Base-by-base conservation (phyloP, 176 grass and related monocot genomes). In the Ensete glaucum region DNA sequence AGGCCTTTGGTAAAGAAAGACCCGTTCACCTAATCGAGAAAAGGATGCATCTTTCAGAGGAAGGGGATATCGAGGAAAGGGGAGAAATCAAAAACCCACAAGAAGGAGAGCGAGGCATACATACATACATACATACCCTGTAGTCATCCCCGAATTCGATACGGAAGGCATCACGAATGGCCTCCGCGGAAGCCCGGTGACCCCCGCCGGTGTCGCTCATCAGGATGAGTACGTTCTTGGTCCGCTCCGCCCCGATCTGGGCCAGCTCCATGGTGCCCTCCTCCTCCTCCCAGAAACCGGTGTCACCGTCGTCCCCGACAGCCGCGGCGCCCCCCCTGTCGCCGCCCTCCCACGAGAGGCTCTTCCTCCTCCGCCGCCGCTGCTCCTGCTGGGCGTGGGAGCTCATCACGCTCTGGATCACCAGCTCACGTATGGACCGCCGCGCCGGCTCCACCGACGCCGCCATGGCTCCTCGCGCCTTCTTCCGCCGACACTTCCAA, bases 181-280 rank as follows among this genome's bases (percentile, higher is more conserved):
- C 94, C 83, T 97, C 94, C 4, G 94, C 94, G 52, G 94, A 97
- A 1, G 94, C 90, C 54, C 94, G 94, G 82, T 97, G 94, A 0
- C 94, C 94, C 0, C 94, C 94, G 0, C 94, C 88, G 65, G 90
- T 97, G 73, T 97, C 94, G 85, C 90, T 97, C 94, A 97, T 97
- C 67, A 97, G 86, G 81, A 93, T 93, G 83, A 97, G 77, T 19
- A 97, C 90, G 85, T 97, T 97, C 74, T 93, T 97, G 17, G 94
- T 83, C 67, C 87, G 83, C 72, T 93, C 92, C 49, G 94, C 90
- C 19, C 94, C 90, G 68, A 97, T 84, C 88, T 97, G 94, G 1
- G 84, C 82, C 75, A 97, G 82, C 88, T 97, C 94, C 62, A 97
- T 83, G 56, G 87, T 97, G 64, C 94, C 94, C 63, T 97, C 94